Evolutionary conservation across 345 rosid genomes (phyloP).

Genomic region (Fremontodendron californicum): DNA sequence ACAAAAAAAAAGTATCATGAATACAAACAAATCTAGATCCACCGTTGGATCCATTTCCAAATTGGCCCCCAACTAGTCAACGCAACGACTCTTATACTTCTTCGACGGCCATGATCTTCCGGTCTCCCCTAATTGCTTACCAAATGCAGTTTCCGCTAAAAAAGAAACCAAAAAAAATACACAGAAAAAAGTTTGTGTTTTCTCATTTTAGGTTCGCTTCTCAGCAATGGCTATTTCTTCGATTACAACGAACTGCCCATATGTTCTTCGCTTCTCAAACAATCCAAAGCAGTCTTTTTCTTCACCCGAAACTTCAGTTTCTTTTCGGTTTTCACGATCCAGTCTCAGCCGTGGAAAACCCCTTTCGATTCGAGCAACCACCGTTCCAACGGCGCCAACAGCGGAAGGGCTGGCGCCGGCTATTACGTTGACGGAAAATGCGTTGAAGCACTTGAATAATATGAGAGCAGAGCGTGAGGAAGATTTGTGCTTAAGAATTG

Average conservation of each 20-base stretch:
- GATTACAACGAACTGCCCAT: not conserved
- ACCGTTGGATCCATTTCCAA: not conserved
- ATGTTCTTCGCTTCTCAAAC: not conserved
- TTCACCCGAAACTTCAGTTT: conserved; percentile 26
- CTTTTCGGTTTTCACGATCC: conserved; percentile 34
- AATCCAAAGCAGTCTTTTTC: conserved; percentile 7
- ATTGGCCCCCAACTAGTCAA: not conserved
- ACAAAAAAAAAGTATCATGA: too few relatives aligned
- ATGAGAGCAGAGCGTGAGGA: conserved; percentile 69
- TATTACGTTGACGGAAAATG: conserved; percentile 64
- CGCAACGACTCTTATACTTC: too few relatives aligned
- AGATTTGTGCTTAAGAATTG: conserved; percentile 87
- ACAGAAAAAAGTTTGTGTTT: too few relatives aligned
- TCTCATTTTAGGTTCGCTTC: too few relatives aligned
- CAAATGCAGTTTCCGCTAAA: too few relatives aligned
- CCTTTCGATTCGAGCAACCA: conserved; percentile 48
- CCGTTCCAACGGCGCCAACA: conserved; percentile 45
- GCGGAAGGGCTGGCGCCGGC: conserved; percentile 70
- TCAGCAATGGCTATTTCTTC: not conserved
- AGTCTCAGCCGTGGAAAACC: conserved; percentile 36
- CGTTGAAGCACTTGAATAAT: conserved; percentile 74
- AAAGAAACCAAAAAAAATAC: too few relatives aligned
- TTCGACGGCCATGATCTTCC: conserved; percentile 13
- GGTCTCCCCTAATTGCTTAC: not conserved
- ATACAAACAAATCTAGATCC: too few relatives aligned